Evolutionary conservation across 2,329 filamentous ascomycete genomes (phyloP).

Genomic region (Rhytidhysteron rufulum): DNA sequence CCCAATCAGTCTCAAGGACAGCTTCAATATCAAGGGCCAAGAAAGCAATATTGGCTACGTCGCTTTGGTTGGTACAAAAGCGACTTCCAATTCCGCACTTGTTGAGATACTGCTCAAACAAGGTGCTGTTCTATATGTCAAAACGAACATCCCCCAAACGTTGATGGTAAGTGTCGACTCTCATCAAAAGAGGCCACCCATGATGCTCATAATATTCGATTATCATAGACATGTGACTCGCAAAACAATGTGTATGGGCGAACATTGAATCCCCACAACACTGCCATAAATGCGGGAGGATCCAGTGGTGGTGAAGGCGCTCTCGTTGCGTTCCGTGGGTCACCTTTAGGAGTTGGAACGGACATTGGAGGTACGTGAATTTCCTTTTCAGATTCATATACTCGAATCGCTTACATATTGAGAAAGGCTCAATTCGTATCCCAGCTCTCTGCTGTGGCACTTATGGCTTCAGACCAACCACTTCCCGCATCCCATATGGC

Average conservation of each 20-base stretch:
- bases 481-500: conserved; percentile 31
- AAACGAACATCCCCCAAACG: conserved; percentile 62
- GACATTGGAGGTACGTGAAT: conserved; percentile 53
- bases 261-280: conserved; percentile 55
- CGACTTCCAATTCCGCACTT: conserved; percentile 47
- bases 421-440: conserved; percentile 51
- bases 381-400: no score
- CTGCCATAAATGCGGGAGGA: conserved; percentile 55
- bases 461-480: conserved; percentile 49
- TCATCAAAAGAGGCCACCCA: conserved; percentile 52
- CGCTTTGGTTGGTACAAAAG: conserved; percentile 55
- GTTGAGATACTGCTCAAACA: conserved; percentile 53
- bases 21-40: neutral
- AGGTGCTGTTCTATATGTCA: conserved; percentile 60
- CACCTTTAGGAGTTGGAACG: conserved; percentile 55
- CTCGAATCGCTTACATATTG: no score
- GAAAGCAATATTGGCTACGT: conserved; percentile 54
- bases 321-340: conserved; percentile 54
- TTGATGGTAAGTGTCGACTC: conserved; percentile 59
- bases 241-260: conserved; percentile 58
- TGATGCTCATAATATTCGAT: neutral
- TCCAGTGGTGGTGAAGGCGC: conserved; percentile 61
- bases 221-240: neutral
- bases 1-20: neutral
- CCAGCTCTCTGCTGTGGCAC: conserved; percentile 53